phyloP scores from a whole-genome alignment of 768 basidiomycete species.

The Tricholoma terreum region DNA sequence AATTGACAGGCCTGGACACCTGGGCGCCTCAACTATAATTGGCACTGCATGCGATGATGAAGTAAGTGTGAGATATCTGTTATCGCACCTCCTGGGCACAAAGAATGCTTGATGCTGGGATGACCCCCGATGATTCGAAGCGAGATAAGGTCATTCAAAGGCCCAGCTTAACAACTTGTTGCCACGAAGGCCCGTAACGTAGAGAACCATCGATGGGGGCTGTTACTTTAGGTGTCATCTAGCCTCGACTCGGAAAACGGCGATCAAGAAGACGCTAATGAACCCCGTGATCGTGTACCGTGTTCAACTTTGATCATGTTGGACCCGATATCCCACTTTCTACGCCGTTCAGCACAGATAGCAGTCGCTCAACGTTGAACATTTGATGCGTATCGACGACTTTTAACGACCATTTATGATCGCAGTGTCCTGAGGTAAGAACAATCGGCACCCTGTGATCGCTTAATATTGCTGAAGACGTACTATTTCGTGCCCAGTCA shows the following conservation, averaged over 20 bases:
- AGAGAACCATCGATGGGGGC: slow-evolving; percentile 29
- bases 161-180: background rate
- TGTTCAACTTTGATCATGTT: too few relatives aligned
- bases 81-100: too few relatives aligned
- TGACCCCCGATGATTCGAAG: slow-evolving; percentile 27
- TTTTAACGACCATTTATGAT: background rate
- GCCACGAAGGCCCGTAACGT: slow-evolving; percentile 39
- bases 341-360: too few relatives aligned
- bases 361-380: background rate
- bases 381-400: background rate
- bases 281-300: background rate
- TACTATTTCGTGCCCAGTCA: too few relatives aligned
- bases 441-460: background rate
- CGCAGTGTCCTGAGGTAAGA: background rate
- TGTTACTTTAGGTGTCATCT: too few relatives aligned
- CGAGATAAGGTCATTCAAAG: slow-evolving; percentile 21
- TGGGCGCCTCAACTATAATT: too few relatives aligned
- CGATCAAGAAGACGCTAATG: too few relatives aligned
- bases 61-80: too few relatives aligned
- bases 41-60: too few relatives aligned
- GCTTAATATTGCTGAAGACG: background rate
- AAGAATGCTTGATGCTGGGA: slow-evolving; percentile 9
- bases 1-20: too few relatives aligned
- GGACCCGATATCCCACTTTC: too few relatives aligned
- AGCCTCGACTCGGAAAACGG: too few relatives aligned